Base-by-base conservation (phyloP, 2,329 filamentous ascomycete species). In the Cytospora piceae region DNA sequence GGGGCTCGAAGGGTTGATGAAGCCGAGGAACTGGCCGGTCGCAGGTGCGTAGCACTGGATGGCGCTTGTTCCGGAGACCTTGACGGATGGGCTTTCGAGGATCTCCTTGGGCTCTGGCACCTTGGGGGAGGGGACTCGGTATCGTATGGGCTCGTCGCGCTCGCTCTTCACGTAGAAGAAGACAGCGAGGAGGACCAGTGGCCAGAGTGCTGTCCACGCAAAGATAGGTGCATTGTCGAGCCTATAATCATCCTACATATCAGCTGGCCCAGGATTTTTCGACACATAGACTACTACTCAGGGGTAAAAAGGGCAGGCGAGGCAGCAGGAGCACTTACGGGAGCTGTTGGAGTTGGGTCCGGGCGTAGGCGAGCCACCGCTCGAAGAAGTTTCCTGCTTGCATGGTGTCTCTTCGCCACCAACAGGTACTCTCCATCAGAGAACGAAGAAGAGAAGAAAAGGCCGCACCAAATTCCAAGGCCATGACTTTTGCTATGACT, bases 11-110 rank as follows among this genome's bases (percentile, higher is more conserved):
- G 94, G 92, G 76, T 91, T 92, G 76, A 94, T 83, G 70, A 87
- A 83, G 62, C 92, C 93, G 31, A 99, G 87, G 67, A 92, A 86
- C 73, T 91, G 86, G 69, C 95, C 95, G 29, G 93, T 97, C 1
- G 94, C 94, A 1, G 95, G 95, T 53, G 90, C 91, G 76, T 95
- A 95, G 79, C 92, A 96, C 78, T 92, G 91, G 67, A 96, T 89
- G 9, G 88, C 85, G 1, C 85, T 84, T 49, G 87, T 87, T 20
- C 87, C 88, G 1, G 86, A 75, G n/a, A 86, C 75, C 78, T 89
- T 90, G 74, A 93, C 81, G 22, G 81, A 82, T 1, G 89, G 83
- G 42, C 83, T 75, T 17, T 88, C 81, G 42, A 93, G 80, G 39
- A 86, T 80, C 70, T 83, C 81, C 58, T 83, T 81, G 64, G 85